Evolutionary conservation across 139 green algal species (phyloP), one percentile per base, ranked within the genome.

Genomic region (Axilococcus clingmanii): DNA sequence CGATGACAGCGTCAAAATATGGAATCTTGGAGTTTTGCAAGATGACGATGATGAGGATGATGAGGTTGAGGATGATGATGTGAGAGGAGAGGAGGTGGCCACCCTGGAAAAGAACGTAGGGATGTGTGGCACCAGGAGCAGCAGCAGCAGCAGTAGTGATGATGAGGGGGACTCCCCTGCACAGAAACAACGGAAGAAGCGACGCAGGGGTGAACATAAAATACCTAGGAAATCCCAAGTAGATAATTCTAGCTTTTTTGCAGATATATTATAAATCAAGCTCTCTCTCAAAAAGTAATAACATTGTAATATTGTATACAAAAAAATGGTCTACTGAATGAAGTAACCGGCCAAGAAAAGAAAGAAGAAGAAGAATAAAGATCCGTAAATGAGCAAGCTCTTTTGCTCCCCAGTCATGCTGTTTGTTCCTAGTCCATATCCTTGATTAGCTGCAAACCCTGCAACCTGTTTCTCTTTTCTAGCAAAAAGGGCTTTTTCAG

Each of bases 401-500:
- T 97, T 97, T 57, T 97, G 86, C 7, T 63, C 71, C 7, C 58
- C 78, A 8, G 88, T 96, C 73, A 96, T 78, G 24, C 63, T 68
- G 71, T 97, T 97, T 40, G 70, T 81, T 11, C 90, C 90, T 8
- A 97, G 59, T 0, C 90, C 88, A 49, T 96, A 96, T 17, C 68
- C 50, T 67, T 67, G 68, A 72, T 97, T 97, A 59, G 91, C 79
- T 5, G 82, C 85, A 71, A 97, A 97, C 12, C 89, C 89, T 0
- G 89, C 89, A 14, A 96, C 61, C 31, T 83, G 71, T 28, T 64
- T 55, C 32, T 78, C 70, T 56, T 75, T 85, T 23, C 52, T 64
- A 49, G 84, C 33, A 66, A 97, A 97, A 19, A 71, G 63, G 7
- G 28, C 38, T 64, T 89, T 89, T 17, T 63, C 53, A 2, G 84